Base-by-base conservation (phyloP, 164 flowering plant species). In the Macadamia integrifolia region DNA sequence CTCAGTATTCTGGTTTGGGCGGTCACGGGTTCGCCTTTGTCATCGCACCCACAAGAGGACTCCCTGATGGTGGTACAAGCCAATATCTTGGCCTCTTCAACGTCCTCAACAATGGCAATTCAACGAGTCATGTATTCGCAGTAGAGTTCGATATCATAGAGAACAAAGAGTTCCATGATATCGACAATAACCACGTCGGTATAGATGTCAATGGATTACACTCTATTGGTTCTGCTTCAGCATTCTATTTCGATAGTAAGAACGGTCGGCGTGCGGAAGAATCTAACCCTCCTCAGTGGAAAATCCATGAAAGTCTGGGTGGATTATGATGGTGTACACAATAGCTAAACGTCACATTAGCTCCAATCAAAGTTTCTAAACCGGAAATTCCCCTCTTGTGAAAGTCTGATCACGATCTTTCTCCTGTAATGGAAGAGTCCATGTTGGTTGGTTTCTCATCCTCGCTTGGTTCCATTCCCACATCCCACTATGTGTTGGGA, bases 1-100 rank as follows among this genome's bases (percentile, higher is more conserved):
- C 84, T 7, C 67, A 72, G 69, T 67, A 69, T 32, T 62, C 57
- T 6, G 62, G 28, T 0, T 67, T 78, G 28, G 73, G 81, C 10
- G 81, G 81, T 66, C 81, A 78, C 40, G 84, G 84, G 30, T 28
- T 78, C 2, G 81, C 84, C 28, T 80, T 80, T 69, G 57, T 71
- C 1, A 66, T 80, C 29, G 29, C 83, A 0, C 77, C 78, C 5
- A 1, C 68, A 17, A 43, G 13, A 43, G 68, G 66, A 7, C 58
- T 65, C 43, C 65, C 69, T 23, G 52, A 18, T 14, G 75, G 71
- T 28, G 65, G 60, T 0, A 72, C 72, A 6, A 74, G 72, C 58
- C 79, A 78, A 64, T 80, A 62, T 58, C 66, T 80, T 0, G 81
- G 83, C 53, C 72, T 78, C 2, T 70, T 78, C 62, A 78, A 71